A percentile compares a stretch with the other conserved stretches of the same genome.
These are phyloP conservation scores for Mentha longifolia DNA, from an alignment of 257 asterid genomes.

Conservation along the genomic window DNA sequence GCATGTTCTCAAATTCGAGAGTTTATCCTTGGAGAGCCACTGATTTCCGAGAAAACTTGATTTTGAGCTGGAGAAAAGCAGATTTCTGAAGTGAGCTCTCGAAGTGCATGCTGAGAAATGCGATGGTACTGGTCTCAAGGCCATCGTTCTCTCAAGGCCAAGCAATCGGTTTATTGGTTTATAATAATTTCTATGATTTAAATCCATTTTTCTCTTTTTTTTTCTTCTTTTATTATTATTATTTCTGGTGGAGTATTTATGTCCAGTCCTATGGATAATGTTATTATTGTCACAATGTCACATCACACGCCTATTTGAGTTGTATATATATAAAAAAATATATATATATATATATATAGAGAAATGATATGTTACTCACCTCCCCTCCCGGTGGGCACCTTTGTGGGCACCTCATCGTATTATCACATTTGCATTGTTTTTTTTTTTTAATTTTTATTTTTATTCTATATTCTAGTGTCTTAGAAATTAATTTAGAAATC, in stretches of 20 bases:
- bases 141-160: constrained; percentile 43
- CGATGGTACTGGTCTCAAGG: constrained; percentile 48
- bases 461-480: too few relatives aligned
- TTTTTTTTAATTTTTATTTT: too few relatives aligned
- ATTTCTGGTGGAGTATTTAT: neutral
- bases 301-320: too few relatives aligned
- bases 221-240: neutral
- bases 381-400: too few relatives aligned
- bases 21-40: constrained; percentile 32
- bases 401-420: too few relatives aligned
- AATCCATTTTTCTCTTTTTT: neutral
- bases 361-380: too few relatives aligned
- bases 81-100: constrained; percentile 42
- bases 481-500: too few relatives aligned
- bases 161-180: too few relatives aligned
- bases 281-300: too few relatives aligned
- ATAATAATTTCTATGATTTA: neutral
- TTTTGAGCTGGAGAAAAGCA: constrained; percentile 45
- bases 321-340: too few relatives aligned
- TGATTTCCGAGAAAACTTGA: constrained; percentile 39
- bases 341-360: too few relatives aligned
- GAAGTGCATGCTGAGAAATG: constrained; percentile 47
- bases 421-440: too few relatives aligned
- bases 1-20: constrained; percentile 33
- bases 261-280: neutral